Evolutionary conservation across 306 rosid species (phyloP).

Genomic region (Rosa lucieae): DNA sequence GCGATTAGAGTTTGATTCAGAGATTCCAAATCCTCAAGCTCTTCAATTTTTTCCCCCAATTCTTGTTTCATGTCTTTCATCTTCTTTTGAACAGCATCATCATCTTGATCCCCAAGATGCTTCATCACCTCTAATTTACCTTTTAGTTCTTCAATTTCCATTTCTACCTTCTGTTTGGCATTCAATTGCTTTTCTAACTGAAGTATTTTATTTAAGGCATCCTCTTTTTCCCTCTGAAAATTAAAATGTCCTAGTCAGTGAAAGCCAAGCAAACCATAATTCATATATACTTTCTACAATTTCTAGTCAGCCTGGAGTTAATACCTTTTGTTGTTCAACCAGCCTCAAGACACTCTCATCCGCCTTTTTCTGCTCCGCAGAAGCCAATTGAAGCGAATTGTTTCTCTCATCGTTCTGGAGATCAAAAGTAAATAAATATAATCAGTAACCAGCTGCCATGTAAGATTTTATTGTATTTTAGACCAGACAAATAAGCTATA

Average conservation of each 20-base stretch:
- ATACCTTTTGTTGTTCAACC: conserved; percentile 89
- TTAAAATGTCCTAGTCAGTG: conserved; percentile 24
- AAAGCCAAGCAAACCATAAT: conserved; percentile 4
- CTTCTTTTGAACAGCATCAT: conserved; percentile 69
- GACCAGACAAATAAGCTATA: not conserved
- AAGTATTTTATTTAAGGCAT: conserved; percentile 75
- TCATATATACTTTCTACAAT: not conserved
- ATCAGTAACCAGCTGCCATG: conserved; percentile 13
- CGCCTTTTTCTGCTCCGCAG: conserved; percentile 77
- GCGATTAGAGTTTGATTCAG: conserved; percentile 56
- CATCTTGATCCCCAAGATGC: conserved; percentile 93
- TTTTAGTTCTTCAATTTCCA: conserved; percentile 90
- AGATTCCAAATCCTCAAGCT: conserved; percentile 47
- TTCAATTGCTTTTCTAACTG: conserved; percentile 81
- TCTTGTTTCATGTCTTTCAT: conserved; percentile 77
- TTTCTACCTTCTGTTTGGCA: conserved; percentile 85
- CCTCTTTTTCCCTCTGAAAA: conserved; percentile 83
- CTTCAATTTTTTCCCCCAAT: conserved; percentile 50
- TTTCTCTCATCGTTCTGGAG: conserved; percentile 75
- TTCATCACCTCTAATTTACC: conserved; percentile 93
- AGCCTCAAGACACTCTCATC: conserved; percentile 78
- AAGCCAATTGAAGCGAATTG: conserved; percentile 76
- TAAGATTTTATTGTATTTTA: not conserved
- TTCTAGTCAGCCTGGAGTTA: conserved; percentile 18
- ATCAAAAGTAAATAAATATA: not conserved